phyloP scores from a whole-genome alignment of 2,329 filamentous ascomycete species.

The Cladophialophora carrionii region DNA sequence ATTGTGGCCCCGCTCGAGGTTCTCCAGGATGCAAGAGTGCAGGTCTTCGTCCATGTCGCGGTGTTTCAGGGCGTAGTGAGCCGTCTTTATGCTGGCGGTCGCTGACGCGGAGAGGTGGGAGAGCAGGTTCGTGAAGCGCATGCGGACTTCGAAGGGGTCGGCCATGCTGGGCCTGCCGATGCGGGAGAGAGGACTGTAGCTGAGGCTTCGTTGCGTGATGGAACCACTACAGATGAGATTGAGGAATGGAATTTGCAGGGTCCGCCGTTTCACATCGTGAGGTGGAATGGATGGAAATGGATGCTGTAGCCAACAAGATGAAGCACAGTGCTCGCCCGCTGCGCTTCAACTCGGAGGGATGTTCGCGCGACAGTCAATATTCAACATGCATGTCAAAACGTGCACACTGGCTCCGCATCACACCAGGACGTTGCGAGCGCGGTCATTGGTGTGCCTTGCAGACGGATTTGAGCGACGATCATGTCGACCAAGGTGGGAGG shows the following conservation, averaged over 20 bases:
- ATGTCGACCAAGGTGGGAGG: background rate
- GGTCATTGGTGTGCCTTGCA: conserved; percentile 30
- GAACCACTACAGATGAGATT: background rate
- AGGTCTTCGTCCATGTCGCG: conserved; percentile 95
- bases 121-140: conserved; percentile 90
- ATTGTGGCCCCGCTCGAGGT: conserved; percentile 78
- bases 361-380: background rate
- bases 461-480: conserved; percentile 20
- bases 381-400: background rate
- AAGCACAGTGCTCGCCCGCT: background rate
- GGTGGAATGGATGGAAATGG: background rate
- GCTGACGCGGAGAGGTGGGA: conserved; percentile 90
- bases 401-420: background rate
- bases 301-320: background rate
- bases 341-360: background rate
- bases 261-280: background rate
- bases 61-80: conserved; percentile 92
- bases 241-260: background rate
- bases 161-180: conserved; percentile 58
- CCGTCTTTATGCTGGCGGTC: conserved; percentile 85
- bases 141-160: conserved; percentile 96
- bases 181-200: background rate
- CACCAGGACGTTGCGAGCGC: background rate
- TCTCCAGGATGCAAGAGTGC: conserved; percentile 95
- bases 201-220: background rate